A percentile compares a stretch with the other conserved stretches of the same genome.
Conservation (phyloP, 2,329 filamentous ascomycete species). For the Aspergillus sergii region DNA sequence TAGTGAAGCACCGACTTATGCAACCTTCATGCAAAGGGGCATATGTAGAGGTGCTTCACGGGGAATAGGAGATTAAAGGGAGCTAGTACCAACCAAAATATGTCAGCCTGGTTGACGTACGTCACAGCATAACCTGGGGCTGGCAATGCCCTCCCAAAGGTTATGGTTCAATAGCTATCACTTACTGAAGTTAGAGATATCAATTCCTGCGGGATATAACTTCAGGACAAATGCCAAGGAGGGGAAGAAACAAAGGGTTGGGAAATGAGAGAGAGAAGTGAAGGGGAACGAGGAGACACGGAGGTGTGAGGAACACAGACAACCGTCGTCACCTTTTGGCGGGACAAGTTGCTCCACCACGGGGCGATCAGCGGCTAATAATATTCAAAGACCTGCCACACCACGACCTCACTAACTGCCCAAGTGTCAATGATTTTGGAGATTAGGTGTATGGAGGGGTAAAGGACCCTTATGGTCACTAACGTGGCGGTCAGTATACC, state of each 20-base stretch:
- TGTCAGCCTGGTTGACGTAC: slow-evolving; percentile 34
- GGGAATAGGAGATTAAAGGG: slow-evolving; percentile 12
- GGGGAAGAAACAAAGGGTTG: slow-evolving; percentile 25
- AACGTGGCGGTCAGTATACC: background rate
- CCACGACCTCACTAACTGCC: slow-evolving; percentile 6
- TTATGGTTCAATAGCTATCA: slow-evolving; percentile 1
- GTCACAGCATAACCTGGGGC: slow-evolving; percentile 27
- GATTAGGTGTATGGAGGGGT: background rate
- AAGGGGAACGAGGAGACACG: slow-evolving; percentile 13
- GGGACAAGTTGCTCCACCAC: slow-evolving; percentile 37
- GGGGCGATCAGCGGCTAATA: slow-evolving; percentile 38
- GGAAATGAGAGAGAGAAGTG: slow-evolving; percentile 14
- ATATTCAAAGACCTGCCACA: slow-evolving; percentile 26
- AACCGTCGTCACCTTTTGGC: slow-evolving; percentile 33
- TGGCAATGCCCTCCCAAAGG: background rate
- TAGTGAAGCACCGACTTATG: slow-evolving; percentile 22
- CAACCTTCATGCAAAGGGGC: slow-evolving; percentile 24
- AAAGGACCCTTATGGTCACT: background rate
- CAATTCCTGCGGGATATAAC: slow-evolving; percentile 5
- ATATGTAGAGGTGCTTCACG: slow-evolving; percentile 18
- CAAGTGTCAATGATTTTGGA: background rate
- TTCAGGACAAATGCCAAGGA: slow-evolving; percentile 11
- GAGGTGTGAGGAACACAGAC: slow-evolving; percentile 4
- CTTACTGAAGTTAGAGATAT: slow-evolving; percentile 16
- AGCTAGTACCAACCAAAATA: slow-evolving; percentile 26